A percentile compares a stretch with the other conserved stretches of the same genome.
Conservation (phyloP, 2,329 filamentous ascomycete genomes). For the Aureobasidium musti region DNA sequence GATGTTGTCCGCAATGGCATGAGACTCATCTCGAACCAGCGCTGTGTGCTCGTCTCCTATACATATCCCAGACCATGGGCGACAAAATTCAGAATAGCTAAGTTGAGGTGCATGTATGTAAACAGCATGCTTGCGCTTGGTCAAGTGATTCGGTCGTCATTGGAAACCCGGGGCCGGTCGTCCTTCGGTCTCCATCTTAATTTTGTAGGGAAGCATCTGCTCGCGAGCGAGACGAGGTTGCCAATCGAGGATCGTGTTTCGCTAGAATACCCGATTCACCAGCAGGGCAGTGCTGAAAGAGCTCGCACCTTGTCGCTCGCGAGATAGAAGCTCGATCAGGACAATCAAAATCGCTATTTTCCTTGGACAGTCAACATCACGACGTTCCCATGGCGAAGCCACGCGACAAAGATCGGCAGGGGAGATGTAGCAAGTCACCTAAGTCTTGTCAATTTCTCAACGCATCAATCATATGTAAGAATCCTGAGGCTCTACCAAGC, state of each 20-base stretch:
- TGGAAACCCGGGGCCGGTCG: constrained; percentile 6
- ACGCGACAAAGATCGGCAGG: background rate
- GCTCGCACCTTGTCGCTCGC: background rate
- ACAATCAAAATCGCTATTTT: background rate
- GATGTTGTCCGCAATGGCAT: background rate
- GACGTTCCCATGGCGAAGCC: background rate
- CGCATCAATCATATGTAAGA: background rate
- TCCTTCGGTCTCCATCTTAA: constrained; percentile 6
- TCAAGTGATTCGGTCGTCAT: constrained; percentile 5
- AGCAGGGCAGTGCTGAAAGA: background rate
- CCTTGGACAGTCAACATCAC: background rate
- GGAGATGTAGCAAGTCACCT: background rate
- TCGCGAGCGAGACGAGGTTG: background rate
- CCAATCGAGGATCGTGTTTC: background rate
- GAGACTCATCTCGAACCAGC: background rate
- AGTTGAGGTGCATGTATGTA: background rate
- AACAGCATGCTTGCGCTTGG: background rate
- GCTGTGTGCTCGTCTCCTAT: background rate
- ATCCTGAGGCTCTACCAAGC: background rate
- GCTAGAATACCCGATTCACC: background rate
- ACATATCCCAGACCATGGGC: background rate
- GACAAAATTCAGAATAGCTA: background rate
- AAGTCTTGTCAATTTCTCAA: background rate
- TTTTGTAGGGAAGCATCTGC: background rate
- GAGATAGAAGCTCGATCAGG: background rate